Conservation (phyloP, 257 asterid genomes). For the Gentiana straminea region DNA sequence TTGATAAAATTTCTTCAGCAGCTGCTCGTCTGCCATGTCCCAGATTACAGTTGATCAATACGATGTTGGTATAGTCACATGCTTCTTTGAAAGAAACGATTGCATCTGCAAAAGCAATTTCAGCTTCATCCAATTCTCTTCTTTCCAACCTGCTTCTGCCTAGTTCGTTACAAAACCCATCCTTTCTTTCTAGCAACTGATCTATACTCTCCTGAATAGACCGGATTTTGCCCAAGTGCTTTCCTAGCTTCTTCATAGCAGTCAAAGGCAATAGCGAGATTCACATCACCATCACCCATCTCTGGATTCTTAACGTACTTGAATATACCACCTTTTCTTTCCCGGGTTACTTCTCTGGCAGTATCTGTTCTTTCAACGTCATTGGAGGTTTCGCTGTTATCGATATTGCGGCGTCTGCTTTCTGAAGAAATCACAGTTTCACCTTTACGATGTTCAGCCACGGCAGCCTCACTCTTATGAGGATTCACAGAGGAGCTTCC, state of each 20-base stretch:
- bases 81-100: constrained; percentile 68
- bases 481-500: constrained; percentile 20
- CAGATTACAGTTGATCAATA: constrained; percentile 73
- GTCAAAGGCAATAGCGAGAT: constrained; percentile 46
- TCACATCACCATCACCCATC: constrained; percentile 48
- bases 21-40: constrained; percentile 86
- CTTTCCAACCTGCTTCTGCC: constrained; percentile 66
- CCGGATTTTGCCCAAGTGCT: constrained; percentile 39
- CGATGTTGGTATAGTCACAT: constrained; percentile 64
- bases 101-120: constrained; percentile 71
- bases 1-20: constrained; percentile 77
- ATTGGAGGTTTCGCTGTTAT: constrained; percentile 14
- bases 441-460: constrained; percentile 13
- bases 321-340: constrained; percentile 73
- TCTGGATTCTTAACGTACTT: constrained; percentile 55
- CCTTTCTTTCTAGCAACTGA: constrained; percentile 74
- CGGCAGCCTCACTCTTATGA: constrained; percentile 19
- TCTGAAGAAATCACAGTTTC: constrained; percentile 14
- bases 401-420: constrained; percentile 19
- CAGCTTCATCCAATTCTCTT: constrained; percentile 70
- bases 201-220: constrained; percentile 47
- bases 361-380: constrained; percentile 16
- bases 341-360: constrained; percentile 17
- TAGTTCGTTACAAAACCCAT: constrained; percentile 88
- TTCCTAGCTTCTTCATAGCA: constrained; percentile 72